Evolutionary conservation across 1,284 basidiomycete species (phyloP).

Genomic region (Meira nashicola): DNA sequence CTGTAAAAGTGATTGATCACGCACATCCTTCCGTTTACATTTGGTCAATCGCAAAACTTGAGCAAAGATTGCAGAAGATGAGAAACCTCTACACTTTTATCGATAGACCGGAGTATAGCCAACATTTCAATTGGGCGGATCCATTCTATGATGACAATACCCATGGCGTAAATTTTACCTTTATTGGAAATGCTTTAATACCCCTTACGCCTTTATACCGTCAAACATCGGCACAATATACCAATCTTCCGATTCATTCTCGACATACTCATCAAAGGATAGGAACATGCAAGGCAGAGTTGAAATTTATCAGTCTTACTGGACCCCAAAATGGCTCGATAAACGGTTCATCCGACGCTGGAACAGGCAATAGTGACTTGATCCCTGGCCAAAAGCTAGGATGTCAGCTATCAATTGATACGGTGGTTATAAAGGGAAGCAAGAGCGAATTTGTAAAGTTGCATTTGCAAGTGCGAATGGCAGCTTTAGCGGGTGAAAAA

Average conservation of each 20-base stretch:
- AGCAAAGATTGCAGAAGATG: slow-evolving; percentile 86
- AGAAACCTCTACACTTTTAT: slow-evolving; percentile 87
- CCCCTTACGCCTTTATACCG: slow-evolving; percentile 76
- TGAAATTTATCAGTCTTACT: slow-evolving; percentile 41
- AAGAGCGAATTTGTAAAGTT: slow-evolving; percentile 23
- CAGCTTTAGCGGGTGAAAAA: slow-evolving; percentile 32
- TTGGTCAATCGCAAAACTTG: slow-evolving; percentile 84
- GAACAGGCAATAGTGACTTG: slow-evolving; percentile 13
- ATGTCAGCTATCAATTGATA: slow-evolving; percentile 36
- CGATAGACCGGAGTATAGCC: slow-evolving; percentile 71
- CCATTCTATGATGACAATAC: slow-evolving; percentile 73
- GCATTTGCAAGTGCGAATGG: slow-evolving; percentile 39
- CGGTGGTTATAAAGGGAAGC: slow-evolving; percentile 20
- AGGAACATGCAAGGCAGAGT: slow-evolving; percentile 27
- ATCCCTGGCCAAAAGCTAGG: slow-evolving; percentile 36
- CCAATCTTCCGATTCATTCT: slow-evolving; percentile 24
- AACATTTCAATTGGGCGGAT: slow-evolving; percentile 83
- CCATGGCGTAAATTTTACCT: slow-evolving; percentile 52
- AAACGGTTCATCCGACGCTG: slow-evolving; percentile 18
- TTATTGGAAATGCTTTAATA: slow-evolving; percentile 76
- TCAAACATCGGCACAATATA: slow-evolving; percentile 53
- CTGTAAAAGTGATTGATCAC: slow-evolving; percentile 71
- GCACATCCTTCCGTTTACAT: slow-evolving; percentile 32
- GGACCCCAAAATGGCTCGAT: slow-evolving; percentile 45
- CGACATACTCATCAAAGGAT: slow-evolving; percentile 25